Conservation (phyloP, 2,329 filamentous ascomycete genomes). For the Emydomyces testavorans region DNA sequence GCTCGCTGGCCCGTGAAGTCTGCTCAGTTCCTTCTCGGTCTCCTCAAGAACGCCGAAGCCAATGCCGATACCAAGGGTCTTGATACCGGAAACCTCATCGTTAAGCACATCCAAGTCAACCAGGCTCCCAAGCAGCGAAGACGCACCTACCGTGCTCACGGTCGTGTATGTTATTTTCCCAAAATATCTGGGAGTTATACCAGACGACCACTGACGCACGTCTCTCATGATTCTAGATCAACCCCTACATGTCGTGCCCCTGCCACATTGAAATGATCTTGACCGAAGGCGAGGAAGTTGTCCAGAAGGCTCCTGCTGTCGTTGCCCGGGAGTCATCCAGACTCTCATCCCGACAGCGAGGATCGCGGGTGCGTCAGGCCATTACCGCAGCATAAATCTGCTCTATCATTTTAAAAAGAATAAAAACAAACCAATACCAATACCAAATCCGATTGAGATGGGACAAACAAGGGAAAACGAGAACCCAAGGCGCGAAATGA, state of each 20-base stretch:
- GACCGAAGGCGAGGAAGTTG: constrained; percentile 90
- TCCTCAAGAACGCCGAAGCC: constrained; percentile 95
- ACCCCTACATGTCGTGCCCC: constrained; percentile 99
- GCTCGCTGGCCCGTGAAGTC: constrained; percentile 99
- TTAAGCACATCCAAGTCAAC: constrained; percentile 99
- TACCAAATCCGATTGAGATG: constrained; percentile 7
- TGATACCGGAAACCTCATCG: constrained; percentile 90
- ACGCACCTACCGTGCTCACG: constrained; percentile 99
- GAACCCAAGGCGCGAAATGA: constrained; percentile 12
- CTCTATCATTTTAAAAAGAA: constrained; percentile 1
- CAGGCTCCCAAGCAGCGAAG: constrained; percentile 99
- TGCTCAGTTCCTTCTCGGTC: constrained; percentile 91
- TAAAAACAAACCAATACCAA: constrained; percentile 11
- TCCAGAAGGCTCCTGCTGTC: constrained; percentile 72
- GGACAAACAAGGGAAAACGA: constrained; percentile 6
- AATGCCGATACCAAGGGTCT: constrained; percentile 96
- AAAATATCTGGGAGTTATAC: background rate
- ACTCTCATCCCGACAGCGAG: constrained; percentile 88
- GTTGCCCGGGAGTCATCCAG: constrained; percentile 46
- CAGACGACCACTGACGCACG: background rate
- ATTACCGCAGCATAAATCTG: constrained; percentile 46
- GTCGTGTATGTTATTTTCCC: constrained; percentile 65
- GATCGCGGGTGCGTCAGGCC: constrained; percentile 50
- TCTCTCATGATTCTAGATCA: constrained; percentile 59
- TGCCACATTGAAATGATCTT: constrained; percentile 99